Evolutionary conservation across 2,329 filamentous ascomycete genomes (phyloP).

Genomic region (Fusarium redolens): DNA sequence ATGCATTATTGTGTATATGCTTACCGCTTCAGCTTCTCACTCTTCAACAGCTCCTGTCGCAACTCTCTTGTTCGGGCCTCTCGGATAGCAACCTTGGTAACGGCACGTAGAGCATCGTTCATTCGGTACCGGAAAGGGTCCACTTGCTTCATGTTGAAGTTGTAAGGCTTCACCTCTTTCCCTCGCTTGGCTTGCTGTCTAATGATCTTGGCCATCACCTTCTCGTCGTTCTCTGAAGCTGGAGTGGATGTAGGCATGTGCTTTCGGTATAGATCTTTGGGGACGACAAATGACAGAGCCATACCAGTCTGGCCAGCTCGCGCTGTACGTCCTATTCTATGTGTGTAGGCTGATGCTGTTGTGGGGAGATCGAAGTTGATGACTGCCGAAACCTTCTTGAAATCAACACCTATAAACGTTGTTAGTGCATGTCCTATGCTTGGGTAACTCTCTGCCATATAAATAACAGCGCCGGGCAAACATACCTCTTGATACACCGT

Average conservation of each 20-base stretch:
- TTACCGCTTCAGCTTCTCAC: slow-evolving; percentile 86
- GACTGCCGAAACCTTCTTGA: slow-evolving; percentile 92
- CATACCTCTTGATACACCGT: slow-evolving; percentile 86
- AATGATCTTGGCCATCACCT: slow-evolving; percentile 81
- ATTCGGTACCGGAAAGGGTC: slow-evolving; percentile 96
- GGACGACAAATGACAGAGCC: slow-evolving; percentile 94
- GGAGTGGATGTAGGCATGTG: slow-evolving; percentile 86
- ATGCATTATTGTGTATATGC: not conserved
- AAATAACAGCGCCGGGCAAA: not conserved
- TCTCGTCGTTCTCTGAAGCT: slow-evolving; percentile 84
- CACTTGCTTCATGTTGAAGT: slow-evolving; percentile 93
- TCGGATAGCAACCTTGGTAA: slow-evolving; percentile 89
- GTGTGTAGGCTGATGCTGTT: slow-evolving; percentile 92
- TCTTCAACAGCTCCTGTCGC: slow-evolving; percentile 89
- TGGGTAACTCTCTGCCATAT: not conserved
- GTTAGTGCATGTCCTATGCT: slow-evolving; percentile 10
- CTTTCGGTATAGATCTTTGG: slow-evolving; percentile 83
- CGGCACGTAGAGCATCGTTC: slow-evolving; percentile 88
- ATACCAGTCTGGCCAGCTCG: slow-evolving; percentile 92
- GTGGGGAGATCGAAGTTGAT: slow-evolving; percentile 97
- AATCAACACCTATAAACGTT: slow-evolving; percentile 74
- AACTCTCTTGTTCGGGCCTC: slow-evolving; percentile 91
- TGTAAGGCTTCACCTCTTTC: slow-evolving; percentile 87
- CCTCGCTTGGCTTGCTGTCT: slow-evolving; percentile 82
- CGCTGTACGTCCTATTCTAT: slow-evolving; percentile 93